phyloP scores from a whole-genome alignment of 1,139 yeast species.

The Magnusiomyces tetraspermus region DNA sequence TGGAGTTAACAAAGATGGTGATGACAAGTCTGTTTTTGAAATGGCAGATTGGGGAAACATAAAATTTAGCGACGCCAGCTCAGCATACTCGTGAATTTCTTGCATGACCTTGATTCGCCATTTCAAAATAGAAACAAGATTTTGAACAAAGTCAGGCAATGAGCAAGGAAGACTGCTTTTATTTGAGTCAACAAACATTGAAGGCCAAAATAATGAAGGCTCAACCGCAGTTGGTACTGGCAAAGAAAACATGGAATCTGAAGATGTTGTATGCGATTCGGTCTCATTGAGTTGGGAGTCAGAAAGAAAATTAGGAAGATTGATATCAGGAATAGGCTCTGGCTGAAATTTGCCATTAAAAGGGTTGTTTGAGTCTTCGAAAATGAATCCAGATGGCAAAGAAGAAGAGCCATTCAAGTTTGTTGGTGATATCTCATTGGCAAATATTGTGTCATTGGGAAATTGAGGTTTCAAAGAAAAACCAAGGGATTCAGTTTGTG shows the following conservation, averaged over 20 bases:
- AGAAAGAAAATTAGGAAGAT: not conserved
- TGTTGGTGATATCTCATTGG: no score
- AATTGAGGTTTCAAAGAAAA: not conserved
- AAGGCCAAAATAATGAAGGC: not conserved
- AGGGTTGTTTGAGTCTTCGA: no score
- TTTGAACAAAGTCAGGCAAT: not conserved
- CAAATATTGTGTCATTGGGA: not conserved
- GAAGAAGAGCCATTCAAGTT: no score
- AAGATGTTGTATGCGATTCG: not conserved
- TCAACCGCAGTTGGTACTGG: not conserved
- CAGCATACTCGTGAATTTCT: not conserved
- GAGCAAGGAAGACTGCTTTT: not conserved
- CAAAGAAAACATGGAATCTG: not conserved
- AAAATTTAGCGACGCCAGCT: not conserved
- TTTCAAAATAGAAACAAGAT: not conserved
- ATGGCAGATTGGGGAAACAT: not conserved
- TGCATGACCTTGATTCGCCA: not conserved
- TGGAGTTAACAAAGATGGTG: not conserved
- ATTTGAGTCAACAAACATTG: not conserved
- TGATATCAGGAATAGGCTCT: not conserved
- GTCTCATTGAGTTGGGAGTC: no score
- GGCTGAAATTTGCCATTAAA: no score
- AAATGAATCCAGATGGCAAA: no score
- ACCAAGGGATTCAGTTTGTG: not conserved
- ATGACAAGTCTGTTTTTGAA: no score